phyloP scores from a whole-genome alignment of 305 asterid species.

The Ilex paraguariensis region DNA sequence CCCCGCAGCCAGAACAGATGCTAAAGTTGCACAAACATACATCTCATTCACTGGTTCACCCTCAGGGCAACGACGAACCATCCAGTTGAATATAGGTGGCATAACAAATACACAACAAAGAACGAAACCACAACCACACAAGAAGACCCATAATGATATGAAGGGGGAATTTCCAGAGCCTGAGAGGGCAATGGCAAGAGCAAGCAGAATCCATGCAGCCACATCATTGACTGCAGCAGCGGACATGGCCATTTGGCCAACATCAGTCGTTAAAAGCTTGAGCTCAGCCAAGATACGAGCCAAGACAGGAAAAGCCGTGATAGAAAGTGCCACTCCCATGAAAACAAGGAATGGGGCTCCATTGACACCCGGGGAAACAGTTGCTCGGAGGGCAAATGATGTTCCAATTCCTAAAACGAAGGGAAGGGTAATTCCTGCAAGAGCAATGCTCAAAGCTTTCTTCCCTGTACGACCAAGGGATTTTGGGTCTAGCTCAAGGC shows the following conservation, averaged over 20 bases:
- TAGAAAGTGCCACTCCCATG: constrained; percentile 96
- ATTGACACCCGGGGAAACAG: constrained; percentile 39
- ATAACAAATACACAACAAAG: constrained; percentile 35
- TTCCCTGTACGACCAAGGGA: constrained; percentile 63
- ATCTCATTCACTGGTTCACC: constrained; percentile 88
- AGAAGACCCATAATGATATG: constrained; percentile 70
- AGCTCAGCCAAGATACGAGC: constrained; percentile 93
- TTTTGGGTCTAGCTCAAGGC: constrained; percentile 72
- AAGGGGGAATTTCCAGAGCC: constrained; percentile 60
- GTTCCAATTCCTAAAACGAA: constrained; percentile 76
- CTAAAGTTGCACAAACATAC: constrained; percentile 64
- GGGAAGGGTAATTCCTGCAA: constrained; percentile 74
- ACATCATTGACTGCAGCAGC: constrained; percentile 95
- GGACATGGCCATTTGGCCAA: constrained; percentile 88
- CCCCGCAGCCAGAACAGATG: constrained; percentile 72
- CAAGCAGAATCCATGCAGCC: constrained; percentile 91
- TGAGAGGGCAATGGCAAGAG: constrained; percentile 80
- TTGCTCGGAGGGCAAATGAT: constrained; percentile 47
- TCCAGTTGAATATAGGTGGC: constrained; percentile 70
- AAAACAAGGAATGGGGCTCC: constrained; percentile 70
- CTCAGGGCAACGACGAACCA: constrained; percentile 59
- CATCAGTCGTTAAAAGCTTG: constrained; percentile 79
- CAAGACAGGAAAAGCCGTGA: constrained; percentile 89
- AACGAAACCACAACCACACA: constrained; percentile 58
- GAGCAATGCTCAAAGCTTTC: constrained; percentile 66